phyloP scores from a whole-genome alignment of 441 rosid species.

The Adansonia rubrostipa region DNA sequence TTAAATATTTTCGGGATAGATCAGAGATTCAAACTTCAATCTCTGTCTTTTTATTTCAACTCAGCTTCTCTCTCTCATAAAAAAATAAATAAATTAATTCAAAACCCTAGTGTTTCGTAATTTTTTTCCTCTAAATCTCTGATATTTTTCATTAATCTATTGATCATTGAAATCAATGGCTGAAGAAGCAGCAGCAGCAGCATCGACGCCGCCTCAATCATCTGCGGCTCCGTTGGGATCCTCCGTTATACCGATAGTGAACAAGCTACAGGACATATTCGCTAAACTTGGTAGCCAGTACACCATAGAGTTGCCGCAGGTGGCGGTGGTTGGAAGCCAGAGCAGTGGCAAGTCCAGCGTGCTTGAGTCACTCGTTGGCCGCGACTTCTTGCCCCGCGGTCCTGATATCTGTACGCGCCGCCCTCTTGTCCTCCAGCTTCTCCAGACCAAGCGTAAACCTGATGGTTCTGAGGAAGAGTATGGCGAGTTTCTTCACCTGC shows the following conservation, averaged over 20 bases:
- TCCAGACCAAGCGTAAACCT: slow-evolving; percentile 64
- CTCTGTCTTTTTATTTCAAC: neutral
- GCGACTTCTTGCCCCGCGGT: slow-evolving; percentile 80
- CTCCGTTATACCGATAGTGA: slow-evolving; percentile 88
- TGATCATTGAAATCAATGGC: slow-evolving; percentile 21
- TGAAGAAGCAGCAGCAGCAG: slow-evolving; percentile 22
- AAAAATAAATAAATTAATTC: neutral
- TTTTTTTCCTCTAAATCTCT: neutral
- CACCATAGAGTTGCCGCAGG: slow-evolving; percentile 78
- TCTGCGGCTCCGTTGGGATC: slow-evolving; percentile 62
- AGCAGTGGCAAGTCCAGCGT: slow-evolving; percentile 85
- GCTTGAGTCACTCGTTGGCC: slow-evolving; percentile 77
- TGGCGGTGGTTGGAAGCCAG: slow-evolving; percentile 83
- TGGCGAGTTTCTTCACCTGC: slow-evolving; percentile 80
- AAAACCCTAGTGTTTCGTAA: slow-evolving; percentile 30
- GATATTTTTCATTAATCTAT: neutral
- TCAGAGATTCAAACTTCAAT: neutral
- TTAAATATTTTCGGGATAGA: neutral
- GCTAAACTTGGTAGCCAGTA: slow-evolving; percentile 85
- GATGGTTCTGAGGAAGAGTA: slow-evolving; percentile 73
- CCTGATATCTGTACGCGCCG: slow-evolving; percentile 76
- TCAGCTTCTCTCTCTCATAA: neutral
- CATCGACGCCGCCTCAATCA: slow-evolving; percentile 27
- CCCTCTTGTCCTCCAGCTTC: slow-evolving; percentile 76
- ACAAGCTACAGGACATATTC: slow-evolving; percentile 93